Evolutionary conservation across 2,329 filamentous ascomycete species (phyloP), one percentile per base, ranked within the genome.

Genomic region (Coniochaeta ligniaria): DNA sequence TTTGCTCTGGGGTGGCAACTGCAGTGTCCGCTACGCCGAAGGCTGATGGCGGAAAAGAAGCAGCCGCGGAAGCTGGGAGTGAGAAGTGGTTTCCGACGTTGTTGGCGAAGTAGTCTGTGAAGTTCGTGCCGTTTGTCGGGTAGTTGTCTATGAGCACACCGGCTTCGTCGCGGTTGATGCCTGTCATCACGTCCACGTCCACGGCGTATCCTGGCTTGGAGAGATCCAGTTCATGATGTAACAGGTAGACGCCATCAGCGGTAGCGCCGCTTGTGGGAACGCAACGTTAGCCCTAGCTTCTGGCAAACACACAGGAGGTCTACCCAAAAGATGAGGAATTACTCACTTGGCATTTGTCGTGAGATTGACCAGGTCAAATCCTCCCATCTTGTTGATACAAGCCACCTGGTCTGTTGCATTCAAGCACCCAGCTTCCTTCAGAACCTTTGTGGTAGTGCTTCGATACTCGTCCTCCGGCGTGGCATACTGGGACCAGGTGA

Each of bases 141-240:
- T 63, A 64, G 35, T 64, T 61, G 57, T 63, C 66, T 45, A 70
- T 62, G 31, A 66, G 57, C 8, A 70, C 64, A 55, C 68, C 68
- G 17, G 62, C 57, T 60, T 71, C 70, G 65, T 72, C 69, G 31
- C 75, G 70, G 66, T 73, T 76, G 50, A 69, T 65, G 63, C 75
- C 75, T 6, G 72, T 69, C 63, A 76, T 67, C 50, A 75, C 66
- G 17, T 68, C 66, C 11, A 76, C 68, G 59, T 67, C 63, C 22
- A 64, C 56, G 1, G 67, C 61, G 45, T 63, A 63, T 35, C 64
- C 65, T 24, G 67, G 61, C 1, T 64, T 60, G 63, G 71, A 70
- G 60, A 74, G 64, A n/a, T 67, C 57, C 1, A 73, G 67, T 47
- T 64, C 62, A 36, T 61, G 64, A 22, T 65, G 59, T n/a, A 60